Percentiles rank a stretch among this genome's conserved stretches.
Evolutionary conservation across 331 rosid species (phyloP).

Genomic region (Malus hybrid): DNA sequence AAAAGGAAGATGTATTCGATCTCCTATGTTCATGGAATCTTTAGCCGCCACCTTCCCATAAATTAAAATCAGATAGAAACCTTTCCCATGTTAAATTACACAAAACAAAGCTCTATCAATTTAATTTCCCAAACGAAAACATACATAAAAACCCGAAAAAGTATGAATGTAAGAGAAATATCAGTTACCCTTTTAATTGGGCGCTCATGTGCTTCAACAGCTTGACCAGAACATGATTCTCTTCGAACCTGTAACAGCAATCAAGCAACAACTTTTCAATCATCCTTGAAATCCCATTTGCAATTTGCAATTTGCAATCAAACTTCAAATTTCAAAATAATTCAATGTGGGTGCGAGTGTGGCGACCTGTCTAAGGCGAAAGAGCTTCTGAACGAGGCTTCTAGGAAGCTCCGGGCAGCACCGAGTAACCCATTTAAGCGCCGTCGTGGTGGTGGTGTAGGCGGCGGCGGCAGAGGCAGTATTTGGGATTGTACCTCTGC

Average conservation of each 20-base stretch:
- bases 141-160: background rate
- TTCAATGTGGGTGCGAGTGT: background rate
- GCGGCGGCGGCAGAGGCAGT: background rate
- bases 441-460: slow-evolving; percentile 26
- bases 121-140: background rate
- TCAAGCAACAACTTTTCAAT: background rate
- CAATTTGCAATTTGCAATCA: background rate
- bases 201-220: slow-evolving; percentile 10
- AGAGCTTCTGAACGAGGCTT: slow-evolving; percentile 81
- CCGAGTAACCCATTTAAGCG: slow-evolving; percentile 65
- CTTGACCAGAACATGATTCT: slow-evolving; percentile 15
- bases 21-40: slow-evolving; percentile 61
- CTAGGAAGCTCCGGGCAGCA: slow-evolving; percentile 84
- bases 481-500: background rate
- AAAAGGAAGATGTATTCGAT: slow-evolving; percentile 58
- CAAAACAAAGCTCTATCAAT: background rate
- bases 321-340: background rate
- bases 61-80: slow-evolving; percentile 10
- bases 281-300: background rate
- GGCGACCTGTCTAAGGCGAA: slow-evolving; percentile 65
- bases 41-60: slow-evolving; percentile 58
- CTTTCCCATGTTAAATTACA: background rate
- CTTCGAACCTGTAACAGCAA: slow-evolving; percentile 49
- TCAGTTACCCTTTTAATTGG: slow-evolving; percentile 46
- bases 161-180: background rate